These are phyloP conservation scores for Plantago major DNA, from an alignment of 257 asterid genomes.

Conservation along the genomic window DNA sequence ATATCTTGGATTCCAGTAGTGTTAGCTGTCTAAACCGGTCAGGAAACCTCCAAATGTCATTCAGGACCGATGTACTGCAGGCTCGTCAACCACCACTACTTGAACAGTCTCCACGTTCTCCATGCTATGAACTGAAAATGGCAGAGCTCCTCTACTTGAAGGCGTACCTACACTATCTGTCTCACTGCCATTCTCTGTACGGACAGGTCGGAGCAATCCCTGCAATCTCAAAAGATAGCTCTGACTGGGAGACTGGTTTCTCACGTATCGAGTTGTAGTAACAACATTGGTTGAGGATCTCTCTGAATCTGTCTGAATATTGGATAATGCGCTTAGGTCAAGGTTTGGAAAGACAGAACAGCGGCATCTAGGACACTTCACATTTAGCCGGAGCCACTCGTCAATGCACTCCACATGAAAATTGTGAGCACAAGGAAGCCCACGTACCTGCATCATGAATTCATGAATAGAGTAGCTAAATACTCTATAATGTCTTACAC, in stretches of 20 bases:
- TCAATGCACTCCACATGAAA: conserved; percentile 97
- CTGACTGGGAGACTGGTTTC: conserved; percentile 73
- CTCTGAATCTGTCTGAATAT: conserved; percentile 62
- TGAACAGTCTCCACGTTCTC: conserved; percentile 33
- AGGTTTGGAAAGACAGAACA: conserved; percentile 94
- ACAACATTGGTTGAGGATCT: conserved; percentile 40
- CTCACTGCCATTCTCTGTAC: conserved; percentile 34
- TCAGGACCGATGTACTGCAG: conserved; percentile 33
- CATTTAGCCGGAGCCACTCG: conserved; percentile 90
- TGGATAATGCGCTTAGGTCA: conserved; percentile 81
- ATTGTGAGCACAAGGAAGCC: conserved; percentile 98
- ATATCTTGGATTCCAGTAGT: conserved; percentile 14
- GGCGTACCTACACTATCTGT: conserved; percentile 28
- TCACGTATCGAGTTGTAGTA: conserved; percentile 56
- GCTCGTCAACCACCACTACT: conserved; percentile 48
- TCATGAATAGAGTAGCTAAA: too few species aligned
- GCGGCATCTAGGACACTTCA: conserved; percentile 95
- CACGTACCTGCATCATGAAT: conserved; percentile 64
- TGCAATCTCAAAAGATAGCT: conserved; percentile 75
- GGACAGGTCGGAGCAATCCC: conserved; percentile 64
- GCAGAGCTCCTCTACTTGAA: conserved; percentile 25
- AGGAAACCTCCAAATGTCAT: conserved; percentile 7
- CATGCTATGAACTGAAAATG: conserved; percentile 18
- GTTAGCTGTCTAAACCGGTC: conserved; percentile 8
- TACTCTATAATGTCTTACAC: too few species aligned